Conservation (phyloP, 768 basidiomycete species). For the Lactarius indigo region DNA sequence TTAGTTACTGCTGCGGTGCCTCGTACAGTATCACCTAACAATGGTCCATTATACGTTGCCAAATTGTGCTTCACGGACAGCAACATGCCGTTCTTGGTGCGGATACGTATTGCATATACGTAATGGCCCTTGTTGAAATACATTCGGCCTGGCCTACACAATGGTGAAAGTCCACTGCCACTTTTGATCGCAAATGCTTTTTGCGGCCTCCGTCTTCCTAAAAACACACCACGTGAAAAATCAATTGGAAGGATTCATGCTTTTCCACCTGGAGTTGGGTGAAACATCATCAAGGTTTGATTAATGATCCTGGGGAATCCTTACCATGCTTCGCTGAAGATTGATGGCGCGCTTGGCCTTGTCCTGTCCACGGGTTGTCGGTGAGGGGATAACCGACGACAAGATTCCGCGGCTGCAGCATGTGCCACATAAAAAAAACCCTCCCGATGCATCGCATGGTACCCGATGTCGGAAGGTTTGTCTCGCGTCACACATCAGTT, state of each 20-base stretch:
- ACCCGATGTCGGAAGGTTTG: neutral
- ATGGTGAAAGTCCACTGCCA: neutral
- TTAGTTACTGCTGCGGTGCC: neutral
- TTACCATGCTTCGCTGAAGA: neutral
- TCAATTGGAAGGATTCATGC: neutral
- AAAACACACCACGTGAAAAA: neutral
- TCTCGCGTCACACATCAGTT: neutral
- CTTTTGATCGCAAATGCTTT: neutral
- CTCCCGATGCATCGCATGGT: neutral
- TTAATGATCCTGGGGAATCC: neutral
- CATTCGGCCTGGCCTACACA: neutral
- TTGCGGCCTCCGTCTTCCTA: neutral
- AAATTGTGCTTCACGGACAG: neutral
- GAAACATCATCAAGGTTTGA: conserved; percentile 5
- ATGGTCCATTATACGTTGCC: neutral
- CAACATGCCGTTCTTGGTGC: neutral
- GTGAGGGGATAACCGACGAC: neutral
- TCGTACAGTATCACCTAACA: neutral
- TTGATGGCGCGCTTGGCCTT: neutral
- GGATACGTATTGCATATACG: neutral
- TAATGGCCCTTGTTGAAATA: neutral
- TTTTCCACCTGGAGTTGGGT: neutral
- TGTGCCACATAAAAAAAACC: neutral
- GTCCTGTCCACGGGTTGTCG: neutral
- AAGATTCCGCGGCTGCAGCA: neutral